Base-by-base conservation (phyloP, 192 early-diverging fungal species). In the Lunasporangiospora selenospora region DNA sequence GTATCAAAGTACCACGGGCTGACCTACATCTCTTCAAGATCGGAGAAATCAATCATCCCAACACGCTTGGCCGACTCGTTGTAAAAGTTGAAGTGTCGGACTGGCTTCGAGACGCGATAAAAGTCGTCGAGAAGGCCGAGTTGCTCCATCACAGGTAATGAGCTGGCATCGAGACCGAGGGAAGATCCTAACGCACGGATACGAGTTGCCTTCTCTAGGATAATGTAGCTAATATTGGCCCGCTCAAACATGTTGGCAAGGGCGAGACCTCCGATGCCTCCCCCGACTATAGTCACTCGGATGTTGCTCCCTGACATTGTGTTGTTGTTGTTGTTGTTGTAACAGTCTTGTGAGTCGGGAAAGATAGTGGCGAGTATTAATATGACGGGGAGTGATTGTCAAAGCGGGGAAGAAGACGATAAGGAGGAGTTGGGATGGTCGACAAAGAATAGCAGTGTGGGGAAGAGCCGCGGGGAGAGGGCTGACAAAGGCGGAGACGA, bases 161-260 rank as follows among this genome's bases (percentile, higher is more conserved):
- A 58, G n/a, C 26, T 53, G 5, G 50, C 49, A 33, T 62, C 56
- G 0, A 71, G 24, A 18, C 53, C 53, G 2, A 73, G 23, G 1
- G 52, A 57, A 5, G 60, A 59, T 18, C 67, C 67, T 2, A 63
- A 34, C 5, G 59, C 59, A 13, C 58, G 43, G 6, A 53, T 52
- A 13, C 27, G 34, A 6, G 32, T 49, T 2, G 43, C 34, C 27
- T 63, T 54, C 42, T 73, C 67, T 12, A 73, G 42, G 3, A 73
- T 45, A 4, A 73, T 31, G 31, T 73, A 73, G 32, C 48, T 38
- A 40, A 71, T 62, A n/a, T 51, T 33, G 24, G 67, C 67, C 18
- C 33, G 42, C 26, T 61, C 67, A 29, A 71, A 62, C n/a, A 39
- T 47, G 29, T 49, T 53, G 31, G 62, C 32, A 36, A 50, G 52